Percentiles rank a stretch among this genome's conserved stretches.
These are phyloP conservation scores for Vigna mungo DNA, from an alignment of 306 rosid genomes.

Conservation along the genomic window DNA sequence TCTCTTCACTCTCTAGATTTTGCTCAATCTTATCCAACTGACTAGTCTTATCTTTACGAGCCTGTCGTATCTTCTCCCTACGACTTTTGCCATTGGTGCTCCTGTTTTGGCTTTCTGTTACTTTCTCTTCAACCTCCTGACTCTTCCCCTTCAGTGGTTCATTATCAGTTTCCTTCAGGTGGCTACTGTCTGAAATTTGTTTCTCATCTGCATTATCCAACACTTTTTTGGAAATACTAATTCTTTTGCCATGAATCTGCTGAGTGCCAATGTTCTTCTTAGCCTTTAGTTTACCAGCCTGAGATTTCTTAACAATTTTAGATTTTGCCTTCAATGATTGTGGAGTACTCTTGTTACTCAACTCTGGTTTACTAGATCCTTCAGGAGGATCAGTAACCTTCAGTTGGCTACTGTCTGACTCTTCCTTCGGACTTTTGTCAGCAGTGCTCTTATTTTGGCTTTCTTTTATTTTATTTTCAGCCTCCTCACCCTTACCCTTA, in stretches of 20 bases:
- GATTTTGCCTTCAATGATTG: slow-evolving; percentile 61
- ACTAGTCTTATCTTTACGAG: slow-evolving; percentile 32
- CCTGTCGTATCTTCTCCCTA: slow-evolving; percentile 25
- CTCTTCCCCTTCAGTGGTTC: slow-evolving; percentile 49
- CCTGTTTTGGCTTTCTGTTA: slow-evolving; percentile 45
- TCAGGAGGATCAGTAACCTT: slow-evolving; percentile 47
- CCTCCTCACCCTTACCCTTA: slow-evolving; percentile 45
- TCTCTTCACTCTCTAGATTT: slow-evolving; percentile 45
- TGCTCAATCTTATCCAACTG: slow-evolving; percentile 44
- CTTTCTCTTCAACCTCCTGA: slow-evolving; percentile 37
- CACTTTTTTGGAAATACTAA: slow-evolving; percentile 39
- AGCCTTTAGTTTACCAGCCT: slow-evolving; percentile 40
- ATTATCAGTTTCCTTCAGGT: slow-evolving; percentile 24
- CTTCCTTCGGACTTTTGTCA: slow-evolving; percentile 34
- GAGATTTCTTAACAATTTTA: slow-evolving; percentile 62
- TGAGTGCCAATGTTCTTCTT: slow-evolving; percentile 34
- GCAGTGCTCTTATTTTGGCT: slow-evolving; percentile 41
- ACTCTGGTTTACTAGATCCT: slow-evolving; percentile 48
- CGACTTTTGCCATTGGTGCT: slow-evolving; percentile 35
- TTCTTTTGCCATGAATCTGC: slow-evolving; percentile 39
- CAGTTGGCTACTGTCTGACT: slow-evolving; percentile 15
- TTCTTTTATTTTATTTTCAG: slow-evolving; percentile 42
- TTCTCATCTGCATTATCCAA: slow-evolving; percentile 48
- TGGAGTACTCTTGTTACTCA: slow-evolving; percentile 51
- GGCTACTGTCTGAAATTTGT: slow-evolving; percentile 37